Percentiles rank a stretch among this genome's conserved stretches.
Evolutionary conservation across 352 stramenopile genomes (phyloP).

Genomic region (Blastocystis sp.): DNA sequence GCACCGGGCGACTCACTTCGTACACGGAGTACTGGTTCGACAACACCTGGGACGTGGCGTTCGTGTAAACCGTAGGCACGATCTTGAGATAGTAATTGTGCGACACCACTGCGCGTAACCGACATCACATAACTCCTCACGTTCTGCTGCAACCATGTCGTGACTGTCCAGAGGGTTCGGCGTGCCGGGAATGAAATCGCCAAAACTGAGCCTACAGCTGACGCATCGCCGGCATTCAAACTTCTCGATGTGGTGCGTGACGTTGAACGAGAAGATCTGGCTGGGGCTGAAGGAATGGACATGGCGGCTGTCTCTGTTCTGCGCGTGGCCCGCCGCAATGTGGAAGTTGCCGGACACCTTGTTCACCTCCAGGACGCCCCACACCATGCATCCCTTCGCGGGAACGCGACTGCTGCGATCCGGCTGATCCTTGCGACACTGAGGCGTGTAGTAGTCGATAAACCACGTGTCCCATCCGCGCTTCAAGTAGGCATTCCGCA

Average conservation of each 20-base stretch:
- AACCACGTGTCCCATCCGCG: constrained; percentile 69
- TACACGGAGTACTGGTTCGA: constrained; percentile 67
- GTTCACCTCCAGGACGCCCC: constrained; percentile 81
- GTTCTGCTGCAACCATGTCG: constrained; percentile 1
- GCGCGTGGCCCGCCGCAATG: constrained; percentile 82
- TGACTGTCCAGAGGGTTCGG: constrained; percentile 63
- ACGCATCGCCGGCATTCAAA: constrained; percentile 71
- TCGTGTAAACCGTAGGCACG: constrained; percentile 77
- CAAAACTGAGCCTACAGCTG: constrained; percentile 69
- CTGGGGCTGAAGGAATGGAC: constrained; percentile 83
- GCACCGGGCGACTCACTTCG: constrained; percentile 50
- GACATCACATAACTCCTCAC: background rate
- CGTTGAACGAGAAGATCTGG: constrained; percentile 81
- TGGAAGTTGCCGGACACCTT: constrained; percentile 85
- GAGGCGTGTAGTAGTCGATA: constrained; percentile 60
- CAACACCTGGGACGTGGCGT: background rate
- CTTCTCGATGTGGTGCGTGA: constrained; percentile 81
- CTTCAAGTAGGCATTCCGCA: constrained; percentile 24
- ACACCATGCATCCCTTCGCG: constrained; percentile 71
- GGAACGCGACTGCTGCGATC: constrained; percentile 73
- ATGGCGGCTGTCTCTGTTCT: constrained; percentile 76
- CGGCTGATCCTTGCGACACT: constrained; percentile 72
- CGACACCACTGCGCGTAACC: constrained; percentile 51
- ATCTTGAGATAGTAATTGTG: constrained; percentile 83
- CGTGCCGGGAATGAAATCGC: constrained; percentile 56